A percentile compares a stretch with the other conserved stretches of the same genome.
phyloP scores from a whole-genome alignment of 805 yeast species.

The Candida tibetensis region DNA sequence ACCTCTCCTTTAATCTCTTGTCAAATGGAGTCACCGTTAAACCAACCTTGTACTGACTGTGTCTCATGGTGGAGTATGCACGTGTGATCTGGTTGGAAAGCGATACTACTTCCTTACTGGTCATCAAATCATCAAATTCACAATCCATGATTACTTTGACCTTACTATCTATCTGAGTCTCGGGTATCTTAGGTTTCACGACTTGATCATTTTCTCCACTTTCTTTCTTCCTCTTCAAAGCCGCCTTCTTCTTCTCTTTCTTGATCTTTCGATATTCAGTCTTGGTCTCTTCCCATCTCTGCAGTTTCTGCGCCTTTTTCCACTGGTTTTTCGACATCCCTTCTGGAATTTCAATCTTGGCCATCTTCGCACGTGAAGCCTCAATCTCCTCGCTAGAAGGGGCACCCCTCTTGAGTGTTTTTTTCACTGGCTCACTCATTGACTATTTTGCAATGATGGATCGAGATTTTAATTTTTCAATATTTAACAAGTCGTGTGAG shows the following conservation, averaged over 20 bases:
- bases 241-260: slow-evolving; percentile 51
- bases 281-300: slow-evolving; percentile 61
- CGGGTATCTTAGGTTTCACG: slow-evolving; percentile 30
- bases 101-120: slow-evolving; percentile 64
- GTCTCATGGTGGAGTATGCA: slow-evolving; percentile 74
- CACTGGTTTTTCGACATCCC: slow-evolving; percentile 87
- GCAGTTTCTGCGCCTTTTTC: slow-evolving; percentile 64
- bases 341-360: slow-evolving; percentile 51
- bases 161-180: slow-evolving; percentile 47
- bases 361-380: slow-evolving; percentile 8
- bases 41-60: slow-evolving; percentile 54
- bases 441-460: background rate
- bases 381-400: slow-evolving; percentile 15
- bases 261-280: slow-evolving; percentile 55
- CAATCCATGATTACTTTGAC: slow-evolving; percentile 76
- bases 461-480: background rate
- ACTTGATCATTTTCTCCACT: slow-evolving; percentile 31
- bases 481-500: background rate
- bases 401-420: slow-evolving; percentile 6
- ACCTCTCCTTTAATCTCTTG: slow-evolving; percentile 62
- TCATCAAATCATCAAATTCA: slow-evolving; percentile 87
- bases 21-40: slow-evolving; percentile 64
- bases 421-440: background rate
- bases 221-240: slow-evolving; percentile 27
- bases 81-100: slow-evolving; percentile 78